Evolutionary conservation across 2,329 filamentous ascomycete genomes (phyloP), one percentile per base, ranked within the genome.

Genomic region (Fusarium mundagurra): DNA sequence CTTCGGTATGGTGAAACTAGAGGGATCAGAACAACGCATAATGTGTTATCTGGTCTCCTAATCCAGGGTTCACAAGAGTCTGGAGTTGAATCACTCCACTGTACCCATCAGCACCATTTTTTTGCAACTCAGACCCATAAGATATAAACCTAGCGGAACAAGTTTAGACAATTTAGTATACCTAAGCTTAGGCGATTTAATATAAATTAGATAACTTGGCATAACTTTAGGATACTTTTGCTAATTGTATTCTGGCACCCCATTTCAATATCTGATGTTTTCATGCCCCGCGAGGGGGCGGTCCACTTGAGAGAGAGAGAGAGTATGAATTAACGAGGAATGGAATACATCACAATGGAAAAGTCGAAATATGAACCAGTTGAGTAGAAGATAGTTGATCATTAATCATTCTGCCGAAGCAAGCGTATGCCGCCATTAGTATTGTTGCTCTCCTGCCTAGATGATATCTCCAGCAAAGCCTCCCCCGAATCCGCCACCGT

Each of bases 401-500:
- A 41, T 67, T 54, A 22, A 14, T 63, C 62, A 69, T 74, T 77
- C 48, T 74, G 39, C 33, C 71, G 50, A 55, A 69, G 55, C 34
- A 55, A 55, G 67, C 54, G 22, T 74, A 38, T 22, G 22, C n/a
- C 47, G 48, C 54, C 36, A 33, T 60, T 57, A 24, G 55, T 38
- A 54, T 50, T 45, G 38, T 12, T 57, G 6, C 27, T 31, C 17
- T 39, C 11, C 24, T n/a, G 16, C 39, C 38, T 38, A 69, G 29
- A 84, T 79, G 67, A 84, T 80, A 47, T 74, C 63, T 31, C 81
- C 64, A 3, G 64, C 67, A 34, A 64, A 69, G 8, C 66, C 79
- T 31, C 81, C 80, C 1, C 82, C 80, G 10, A 79, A 79, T 0
- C 81, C 83, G 27, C 82, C 81, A 8, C 82, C 81, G 53, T 82